Conservation (phyloP, 2,329 filamentous ascomycete species). For the Berkeleyomyces rouxiae region DNA sequence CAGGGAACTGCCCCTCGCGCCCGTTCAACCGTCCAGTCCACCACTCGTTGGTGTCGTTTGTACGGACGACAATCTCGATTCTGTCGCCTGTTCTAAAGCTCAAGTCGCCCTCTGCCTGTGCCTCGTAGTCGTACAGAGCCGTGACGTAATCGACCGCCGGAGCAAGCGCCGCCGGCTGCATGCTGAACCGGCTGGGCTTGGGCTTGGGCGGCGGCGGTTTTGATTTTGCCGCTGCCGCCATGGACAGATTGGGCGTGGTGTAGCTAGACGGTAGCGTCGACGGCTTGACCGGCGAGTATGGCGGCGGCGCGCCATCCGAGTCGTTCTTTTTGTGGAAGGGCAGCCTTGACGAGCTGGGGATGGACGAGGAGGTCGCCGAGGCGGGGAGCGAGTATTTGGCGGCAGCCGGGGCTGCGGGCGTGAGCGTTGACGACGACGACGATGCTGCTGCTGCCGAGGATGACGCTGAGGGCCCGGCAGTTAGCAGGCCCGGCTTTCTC, state of each 20-base stretch:
- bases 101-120: slow-evolving; percentile 84
- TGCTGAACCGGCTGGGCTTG: slow-evolving; percentile 60
- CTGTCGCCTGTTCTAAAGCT: slow-evolving; percentile 77
- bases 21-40: slow-evolving; percentile 74
- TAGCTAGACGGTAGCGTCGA: slow-evolving; percentile 14
- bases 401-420: slow-evolving; percentile 12
- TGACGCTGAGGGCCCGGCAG: slow-evolving; percentile 26
- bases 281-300: slow-evolving; percentile 40
- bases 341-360: slow-evolving; percentile 7
- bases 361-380: slow-evolving; percentile 17
- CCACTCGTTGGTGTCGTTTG: slow-evolving; percentile 92
- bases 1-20: slow-evolving; percentile 83
- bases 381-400: slow-evolving; percentile 16
- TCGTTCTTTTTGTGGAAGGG: slow-evolving; percentile 21
- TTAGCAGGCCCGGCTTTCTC: slow-evolving; percentile 35
- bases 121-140: slow-evolving; percentile 89
- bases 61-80: slow-evolving; percentile 74
- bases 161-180: slow-evolving; percentile 27
- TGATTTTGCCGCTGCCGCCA: slow-evolving; percentile 37
- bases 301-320: slow-evolving; percentile 45
- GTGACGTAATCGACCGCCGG: slow-evolving; percentile 63
- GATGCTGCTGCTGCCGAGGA: slow-evolving; percentile 13
- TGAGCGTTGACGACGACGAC: slow-evolving; percentile 14
- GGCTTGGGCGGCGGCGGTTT: slow-evolving; percentile 62
- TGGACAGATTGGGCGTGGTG: slow-evolving; percentile 26